A percentile compares a stretch with the other conserved stretches of the same genome.
These are phyloP conservation scores for Boletus smithii DNA, from an alignment of 1,284 basidiomycete genomes.

Conservation along the genomic window DNA sequence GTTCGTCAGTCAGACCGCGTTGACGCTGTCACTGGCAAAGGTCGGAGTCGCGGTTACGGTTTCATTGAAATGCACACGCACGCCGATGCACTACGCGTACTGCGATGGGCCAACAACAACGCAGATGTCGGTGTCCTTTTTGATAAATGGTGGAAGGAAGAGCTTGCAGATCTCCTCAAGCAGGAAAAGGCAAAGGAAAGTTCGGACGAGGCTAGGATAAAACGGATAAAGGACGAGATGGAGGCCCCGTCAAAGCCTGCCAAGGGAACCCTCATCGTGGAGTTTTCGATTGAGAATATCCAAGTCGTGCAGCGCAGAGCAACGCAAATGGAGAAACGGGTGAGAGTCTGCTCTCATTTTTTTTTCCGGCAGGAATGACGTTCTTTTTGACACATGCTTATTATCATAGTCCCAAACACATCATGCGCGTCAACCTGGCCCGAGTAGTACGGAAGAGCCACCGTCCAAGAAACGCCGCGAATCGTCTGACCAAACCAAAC, in stretches of 20 bases:
- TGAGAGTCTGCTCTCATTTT: neutral
- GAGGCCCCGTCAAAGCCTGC: conserved; percentile 44
- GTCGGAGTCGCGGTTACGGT: conserved; percentile 90
- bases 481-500: conserved; percentile 19
- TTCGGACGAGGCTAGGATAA: conserved; percentile 46
- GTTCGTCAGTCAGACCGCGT: conserved; percentile 84
- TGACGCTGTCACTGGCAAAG: conserved; percentile 83
- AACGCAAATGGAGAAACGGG: conserved; percentile 40
- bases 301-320: conserved; percentile 77
- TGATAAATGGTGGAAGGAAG: conserved; percentile 80
- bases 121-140: conserved; percentile 61
- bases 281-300: conserved; percentile 93
- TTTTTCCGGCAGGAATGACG: neutral
- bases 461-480: conserved; percentile 43
- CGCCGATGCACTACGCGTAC: conserved; percentile 84
- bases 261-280: conserved; percentile 74
- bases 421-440: conserved; percentile 9
- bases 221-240: conserved; percentile 60
- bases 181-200: conserved; percentile 50
- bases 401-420: conserved; percentile 14
- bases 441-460: conserved; percentile 25
- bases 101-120: conserved; percentile 95
- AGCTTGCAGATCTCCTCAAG: conserved; percentile 69
- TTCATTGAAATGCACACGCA: conserved; percentile 91
- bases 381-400: neutral